A percentile compares a stretch with the other conserved stretches of the same genome.
phyloP scores from a whole-genome alignment of 495 filamentous ascomycete genomes.

The Pseudevernia furfuracea region DNA sequence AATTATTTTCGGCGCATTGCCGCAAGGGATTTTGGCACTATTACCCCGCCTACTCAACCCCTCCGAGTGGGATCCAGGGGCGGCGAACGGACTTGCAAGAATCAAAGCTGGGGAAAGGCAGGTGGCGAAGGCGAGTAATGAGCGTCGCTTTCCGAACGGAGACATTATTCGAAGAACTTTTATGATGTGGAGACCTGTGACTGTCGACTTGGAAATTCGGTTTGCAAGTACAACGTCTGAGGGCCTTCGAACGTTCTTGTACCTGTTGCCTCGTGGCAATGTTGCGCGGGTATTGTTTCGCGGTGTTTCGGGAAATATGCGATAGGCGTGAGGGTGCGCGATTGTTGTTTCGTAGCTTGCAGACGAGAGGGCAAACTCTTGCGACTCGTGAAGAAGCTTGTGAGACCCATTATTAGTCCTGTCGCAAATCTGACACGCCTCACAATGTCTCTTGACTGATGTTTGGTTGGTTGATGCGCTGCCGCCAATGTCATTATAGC shows the following conservation, averaged over 20 bases:
- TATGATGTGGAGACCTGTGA: background rate
- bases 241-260: background rate
- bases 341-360: background rate
- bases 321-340: background rate
- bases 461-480: background rate
- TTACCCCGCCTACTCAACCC: background rate
- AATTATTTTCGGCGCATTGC: background rate
- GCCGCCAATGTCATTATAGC: background rate
- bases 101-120: background rate
- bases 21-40: background rate
- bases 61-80: background rate
- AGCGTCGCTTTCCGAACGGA: background rate
- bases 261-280: background rate
- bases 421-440: background rate
- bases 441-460: background rate
- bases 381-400: background rate
- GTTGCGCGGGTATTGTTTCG: background rate
- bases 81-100: background rate
- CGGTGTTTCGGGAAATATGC: constrained; percentile 4
- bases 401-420: background rate
- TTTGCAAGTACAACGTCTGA: background rate
- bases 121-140: background rate
- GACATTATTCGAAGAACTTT: background rate
- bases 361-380: background rate
- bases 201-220: background rate